These are phyloP conservation scores for Penicilliopsis zonata DNA, from an alignment of 495 filamentous ascomycete genomes.

Conservation along the genomic window DNA sequence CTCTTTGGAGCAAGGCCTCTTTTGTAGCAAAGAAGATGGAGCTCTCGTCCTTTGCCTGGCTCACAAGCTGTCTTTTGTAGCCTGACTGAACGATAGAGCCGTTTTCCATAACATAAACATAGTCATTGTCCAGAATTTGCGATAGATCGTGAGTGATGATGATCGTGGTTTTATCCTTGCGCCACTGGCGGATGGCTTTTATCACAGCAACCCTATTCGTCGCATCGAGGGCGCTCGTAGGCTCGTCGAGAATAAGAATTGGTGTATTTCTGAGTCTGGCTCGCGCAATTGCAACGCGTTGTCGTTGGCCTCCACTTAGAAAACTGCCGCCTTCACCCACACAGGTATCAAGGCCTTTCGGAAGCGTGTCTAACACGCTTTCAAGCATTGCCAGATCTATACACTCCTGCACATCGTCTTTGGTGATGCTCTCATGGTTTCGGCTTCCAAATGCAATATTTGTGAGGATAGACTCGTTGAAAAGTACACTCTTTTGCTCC, in stretches of 20 bases:
- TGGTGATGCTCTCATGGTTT: slow-evolving; percentile 34
- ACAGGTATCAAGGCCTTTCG: slow-evolving; percentile 59
- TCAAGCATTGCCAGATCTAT: slow-evolving; percentile 58
- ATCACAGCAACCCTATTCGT: slow-evolving; percentile 60
- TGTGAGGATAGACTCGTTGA: slow-evolving; percentile 66
- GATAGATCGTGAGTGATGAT: slow-evolving; percentile 85
- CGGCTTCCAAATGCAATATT: slow-evolving; percentile 70
- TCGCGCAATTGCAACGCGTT: slow-evolving; percentile 65
- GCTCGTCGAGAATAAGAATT: slow-evolving; percentile 75
- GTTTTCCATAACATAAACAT: slow-evolving; percentile 68
- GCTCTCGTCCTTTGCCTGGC: slow-evolving; percentile 5
- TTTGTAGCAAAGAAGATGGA: slow-evolving; percentile 8
- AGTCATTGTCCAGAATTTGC: slow-evolving; percentile 64
- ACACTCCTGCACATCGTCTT: slow-evolving; percentile 40
- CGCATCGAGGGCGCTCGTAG: slow-evolving; percentile 69
- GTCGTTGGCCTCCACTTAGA: slow-evolving; percentile 79
- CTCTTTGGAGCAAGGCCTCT: not conserved
- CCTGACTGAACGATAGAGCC: slow-evolving; percentile 63
- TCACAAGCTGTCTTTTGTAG: slow-evolving; percentile 34
- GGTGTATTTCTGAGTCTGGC: slow-evolving; percentile 68
- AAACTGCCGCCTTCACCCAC: slow-evolving; percentile 58
- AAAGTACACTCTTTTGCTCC: slow-evolving; percentile 72
- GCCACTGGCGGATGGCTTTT: slow-evolving; percentile 56
- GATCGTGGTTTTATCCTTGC: slow-evolving; percentile 65
- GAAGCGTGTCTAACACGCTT: slow-evolving; percentile 57